Conservation (phyloP, 106 monocot genomes). For the Dendrobium nobile region DNA sequence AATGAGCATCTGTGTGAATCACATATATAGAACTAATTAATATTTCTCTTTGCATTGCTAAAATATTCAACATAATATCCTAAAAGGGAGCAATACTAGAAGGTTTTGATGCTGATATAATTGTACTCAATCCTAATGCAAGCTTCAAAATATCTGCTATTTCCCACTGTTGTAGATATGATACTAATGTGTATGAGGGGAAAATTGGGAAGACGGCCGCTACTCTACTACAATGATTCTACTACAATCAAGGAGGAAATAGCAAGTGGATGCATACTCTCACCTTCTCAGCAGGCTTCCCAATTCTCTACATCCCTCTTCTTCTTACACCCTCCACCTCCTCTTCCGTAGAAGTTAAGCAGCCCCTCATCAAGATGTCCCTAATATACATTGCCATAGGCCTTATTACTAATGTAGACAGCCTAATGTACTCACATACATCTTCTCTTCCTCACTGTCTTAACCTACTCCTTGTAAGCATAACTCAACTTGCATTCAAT, state of each 20-base stretch:
- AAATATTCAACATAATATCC: slow-evolving; percentile 94
- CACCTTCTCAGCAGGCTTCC: slow-evolving; percentile 20
- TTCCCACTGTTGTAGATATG: slow-evolving; percentile 79
- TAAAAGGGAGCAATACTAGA: slow-evolving; percentile 83
- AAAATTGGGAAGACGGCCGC: slow-evolving; percentile 62
- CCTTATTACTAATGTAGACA: slow-evolving; percentile 8
- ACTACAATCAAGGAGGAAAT: slow-evolving; percentile 16
- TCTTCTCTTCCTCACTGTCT: slow-evolving; percentile 12
- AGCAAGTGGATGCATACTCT: slow-evolving; percentile 21
- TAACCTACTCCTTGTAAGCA: slow-evolving; percentile 10
- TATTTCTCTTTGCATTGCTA: slow-evolving; percentile 51
- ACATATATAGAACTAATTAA: background rate
- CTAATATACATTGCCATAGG: slow-evolving; percentile 6
- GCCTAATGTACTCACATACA: slow-evolving; percentile 15
- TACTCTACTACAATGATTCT: slow-evolving; percentile 20
- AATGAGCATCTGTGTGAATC: too few species aligned
- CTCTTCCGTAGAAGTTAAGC: background rate
- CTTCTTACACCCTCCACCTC: background rate
- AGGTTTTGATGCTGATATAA: slow-evolving; percentile 98
- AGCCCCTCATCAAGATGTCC: background rate
- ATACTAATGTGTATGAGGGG: slow-evolving; percentile 94
- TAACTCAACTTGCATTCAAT: slow-evolving; percentile 16
- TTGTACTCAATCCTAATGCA: slow-evolving; percentile 84
- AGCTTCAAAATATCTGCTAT: slow-evolving; percentile 52
- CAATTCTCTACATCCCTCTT: slow-evolving; percentile 15